A percentile compares a stretch with the other conserved stretches of the same genome.
These are phyloP conservation scores for Botryotinia narcissicola DNA, from an alignment of 2,329 filamentous ascomycete genomes.

Conservation along the genomic window DNA sequence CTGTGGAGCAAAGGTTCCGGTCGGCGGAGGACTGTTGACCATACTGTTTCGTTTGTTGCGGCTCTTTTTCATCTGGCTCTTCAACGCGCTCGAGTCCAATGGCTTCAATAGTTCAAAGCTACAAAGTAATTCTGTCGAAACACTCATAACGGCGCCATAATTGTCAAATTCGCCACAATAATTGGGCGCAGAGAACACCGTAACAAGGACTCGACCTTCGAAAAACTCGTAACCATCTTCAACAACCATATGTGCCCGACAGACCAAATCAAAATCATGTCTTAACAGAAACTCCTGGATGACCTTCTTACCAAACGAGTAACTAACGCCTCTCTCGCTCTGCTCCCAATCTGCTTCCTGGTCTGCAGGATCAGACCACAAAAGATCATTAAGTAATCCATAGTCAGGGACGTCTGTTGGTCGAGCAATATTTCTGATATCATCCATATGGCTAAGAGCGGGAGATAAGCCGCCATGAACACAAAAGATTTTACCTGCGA, in stretches of 20 bases:
- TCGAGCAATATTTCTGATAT: conserved; percentile 92
- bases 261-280: conserved; percentile 97
- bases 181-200: conserved; percentile 97
- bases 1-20: conserved; percentile 24
- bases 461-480: conserved; percentile 94
- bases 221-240: conserved; percentile 99
- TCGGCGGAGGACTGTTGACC: conserved; percentile 81
- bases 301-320: conserved; percentile 97
- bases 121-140: conserved; percentile 87
- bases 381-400: conserved; percentile 86
- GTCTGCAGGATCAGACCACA: conserved; percentile 97
- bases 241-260: conserved; percentile 97
- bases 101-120: conserved; percentile 97
- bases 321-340: conserved; percentile 94
- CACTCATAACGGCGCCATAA: conserved; percentile 98
- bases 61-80: conserved; percentile 98
- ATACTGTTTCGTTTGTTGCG: conserved; percentile 92
- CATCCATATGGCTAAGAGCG: conserved; percentile 92
- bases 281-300: conserved; percentile 93
- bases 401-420: conserved; percentile 98
- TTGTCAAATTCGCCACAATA: conserved; percentile 99
- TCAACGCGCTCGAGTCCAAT: conserved; percentile 89
- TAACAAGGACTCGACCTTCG: conserved; percentile 89
- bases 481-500: conserved; percentile 96
- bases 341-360: conserved; percentile 99